Conservation (phyloP, 768 basidiomycete species). For the Psilocybe sp. region DNA sequence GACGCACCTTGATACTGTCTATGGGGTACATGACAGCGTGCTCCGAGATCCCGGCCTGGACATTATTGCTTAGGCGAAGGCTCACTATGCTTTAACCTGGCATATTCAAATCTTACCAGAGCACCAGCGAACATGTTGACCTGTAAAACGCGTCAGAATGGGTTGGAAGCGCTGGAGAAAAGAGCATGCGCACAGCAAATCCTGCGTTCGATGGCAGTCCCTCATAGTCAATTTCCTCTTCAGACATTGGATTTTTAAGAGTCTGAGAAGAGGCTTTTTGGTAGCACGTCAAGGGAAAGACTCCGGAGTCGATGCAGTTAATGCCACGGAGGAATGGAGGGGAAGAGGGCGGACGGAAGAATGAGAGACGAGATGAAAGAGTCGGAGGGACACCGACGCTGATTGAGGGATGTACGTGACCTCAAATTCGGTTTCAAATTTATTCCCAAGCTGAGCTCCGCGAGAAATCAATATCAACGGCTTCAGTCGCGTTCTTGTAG, state of each 20-base stretch:
- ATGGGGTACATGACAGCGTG: slow-evolving; percentile 99
- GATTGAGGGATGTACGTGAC: slow-evolving; percentile 6
- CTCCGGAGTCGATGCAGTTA: background rate
- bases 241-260: slow-evolving; percentile 19
- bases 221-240: slow-evolving; percentile 48
- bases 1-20: slow-evolving; percentile 93
- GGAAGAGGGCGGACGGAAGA: background rate
- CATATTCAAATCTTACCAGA: slow-evolving; percentile 56
- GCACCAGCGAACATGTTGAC: slow-evolving; percentile 98
- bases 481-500: too few relatives aligned
- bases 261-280: background rate
- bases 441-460: background rate
- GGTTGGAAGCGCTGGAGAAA: slow-evolving; percentile 2
- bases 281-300: background rate
- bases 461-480: too few relatives aligned
- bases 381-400: slow-evolving; percentile 3
- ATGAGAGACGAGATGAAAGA: background rate
- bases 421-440: slow-evolving; percentile 5
- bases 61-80: background rate
- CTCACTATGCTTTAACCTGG: background rate
- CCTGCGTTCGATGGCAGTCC: slow-evolving; percentile 70
- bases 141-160: slow-evolving; percentile 32
- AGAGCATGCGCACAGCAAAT: slow-evolving; percentile 55
- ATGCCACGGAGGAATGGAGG: background rate
- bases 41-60: slow-evolving; percentile 95